Base-by-base conservation (phyloP, 2,329 filamentous ascomycete genomes). In the Colletotrichum euphorbiae region DNA sequence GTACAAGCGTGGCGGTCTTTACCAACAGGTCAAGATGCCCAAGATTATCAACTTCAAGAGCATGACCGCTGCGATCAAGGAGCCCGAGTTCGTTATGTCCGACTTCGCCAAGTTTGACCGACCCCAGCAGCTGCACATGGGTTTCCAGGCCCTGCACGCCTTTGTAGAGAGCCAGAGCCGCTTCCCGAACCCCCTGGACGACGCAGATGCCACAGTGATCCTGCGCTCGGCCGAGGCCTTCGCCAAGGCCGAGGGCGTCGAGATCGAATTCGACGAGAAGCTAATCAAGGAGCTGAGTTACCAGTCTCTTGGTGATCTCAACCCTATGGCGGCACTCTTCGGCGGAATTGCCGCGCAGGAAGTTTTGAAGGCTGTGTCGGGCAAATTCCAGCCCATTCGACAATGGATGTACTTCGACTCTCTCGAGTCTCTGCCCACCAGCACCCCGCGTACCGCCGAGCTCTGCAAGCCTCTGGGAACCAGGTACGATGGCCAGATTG, bases 401-500 rank as follows among this genome's bases (percentile, higher is more conserved):
- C 96, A 99, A 79, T 98, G 93, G 90, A 87, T 99, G 78, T 98
- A 99, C 84, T 97, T 98, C 74, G 96, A 99, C 80, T 97, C 96
- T 1, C 84, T 99, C n/a, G 96, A 99, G 80, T 97, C 96, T 9
- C 85, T 99, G 2, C 95, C 96, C 1, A 87, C 90, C 2, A 92
- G 88, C 15, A 87, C 85, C 50, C 84, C 87, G 71, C 91, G 96
- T 72, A 93, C 91, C 3, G 92, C 97, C 75, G 94, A 97, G 80
- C 85, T 92, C 52, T 99, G 96, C 87, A 91, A 93, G 79, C 95
- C 96, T 40, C 83, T 88, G 42, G 92, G 92, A 51, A 92, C 91
- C 68, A 91, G 96, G 67, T 99, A 99, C 77, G 96, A 99, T 79
- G 96, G 96, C 3, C 96, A 99, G 77, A 97, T 99, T 76, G 95